These are phyloP conservation scores for Aspergillus tamarii DNA, from an alignment of 2,329 filamentous ascomycete genomes.

Conservation along the genomic window DNA sequence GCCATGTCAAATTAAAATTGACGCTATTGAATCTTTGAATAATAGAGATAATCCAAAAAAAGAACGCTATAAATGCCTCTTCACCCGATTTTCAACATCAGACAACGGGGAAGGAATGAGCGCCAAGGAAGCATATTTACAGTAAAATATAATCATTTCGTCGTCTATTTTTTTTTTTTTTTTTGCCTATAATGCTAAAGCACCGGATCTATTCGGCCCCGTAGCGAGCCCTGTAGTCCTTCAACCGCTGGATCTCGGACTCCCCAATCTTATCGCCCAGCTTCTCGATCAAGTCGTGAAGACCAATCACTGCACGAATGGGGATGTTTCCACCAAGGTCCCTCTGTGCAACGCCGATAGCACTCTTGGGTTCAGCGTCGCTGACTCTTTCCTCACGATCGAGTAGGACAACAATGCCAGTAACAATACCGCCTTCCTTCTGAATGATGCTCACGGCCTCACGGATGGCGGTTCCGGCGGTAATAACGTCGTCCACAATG, in stretches of 20 bases:
- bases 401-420: slow-evolving; percentile 84
- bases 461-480: slow-evolving; percentile 88
- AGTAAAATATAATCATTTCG: slow-evolving; percentile 27
- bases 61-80: neutral
- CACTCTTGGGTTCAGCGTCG: slow-evolving; percentile 70
- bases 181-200: slow-evolving; percentile 23
- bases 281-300: slow-evolving; percentile 79
- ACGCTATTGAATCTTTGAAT: neutral
- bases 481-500: slow-evolving; percentile 96
- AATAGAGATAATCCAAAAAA: neutral
- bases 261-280: slow-evolving; percentile 65
- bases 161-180: slow-evolving; percentile 23
- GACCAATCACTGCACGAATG: slow-evolving; percentile 70
- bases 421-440: slow-evolving; percentile 79
- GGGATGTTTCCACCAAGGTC: slow-evolving; percentile 73
- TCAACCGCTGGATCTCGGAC: slow-evolving; percentile 67
- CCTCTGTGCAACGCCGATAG: slow-evolving; percentile 81
- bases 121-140: neutral
- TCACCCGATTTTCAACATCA: neutral
- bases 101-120: neutral
- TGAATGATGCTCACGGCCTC: slow-evolving; percentile 90
- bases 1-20: neutral
- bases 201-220: slow-evolving; percentile 36
- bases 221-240: slow-evolving; percentile 67
- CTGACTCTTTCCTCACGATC: slow-evolving; percentile 54